Evolutionary conservation across 164 flowering plant genomes (phyloP), one percentile per base, ranked within the genome.

Genomic region (Kingdonia uniflora): DNA sequence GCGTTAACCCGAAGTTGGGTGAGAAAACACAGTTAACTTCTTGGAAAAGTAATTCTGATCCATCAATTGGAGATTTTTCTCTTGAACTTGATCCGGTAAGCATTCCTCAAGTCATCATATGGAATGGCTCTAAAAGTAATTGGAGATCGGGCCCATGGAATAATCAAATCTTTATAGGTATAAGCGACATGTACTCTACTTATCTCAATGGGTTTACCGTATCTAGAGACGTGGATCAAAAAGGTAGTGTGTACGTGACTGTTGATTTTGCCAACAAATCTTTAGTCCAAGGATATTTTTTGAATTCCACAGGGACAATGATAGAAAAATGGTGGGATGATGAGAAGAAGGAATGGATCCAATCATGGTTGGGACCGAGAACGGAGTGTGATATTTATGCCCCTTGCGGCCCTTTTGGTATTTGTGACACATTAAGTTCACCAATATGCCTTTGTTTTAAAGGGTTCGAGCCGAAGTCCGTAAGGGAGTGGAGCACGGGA

Each of bases 131-230:
- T 29, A 29, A n/a, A 7, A 48, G 51, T 14, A 15, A 47, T 15
- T 74, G 69, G 74, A 48, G 74, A 12, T 66, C 69, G 46, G 76
- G 75, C 16, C 74, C 68, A 5, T 74, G 76, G 73, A 67, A 64
- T 16, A 56, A 58, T 6, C 53, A 55, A 51, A 14, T 50, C 17
- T 71, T 71, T 41, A 47, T 59, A 2, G 74, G 76, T 5, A 22
- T 68, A 22, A 50, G 52, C 2, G 46, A 21, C 4, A 58, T 58
- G 63, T 15, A 58, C 21, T 46, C 58, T 7, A 55, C 26, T 43
- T 46, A 24, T 37, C 24, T 33, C 19, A 11, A 45, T 16, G 51
- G 59, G 14, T 33, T 56, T 14, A 33, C 10, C 47, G 6, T 56
- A 12, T 6, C 2, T 35, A 6, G 13, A 19, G 61, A 40, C 25